A percentile compares a stretch with the other conserved stretches of the same genome.
Conservation (phyloP, 106 monocot genomes). For the Dendrobium chrysotoxum region DNA sequence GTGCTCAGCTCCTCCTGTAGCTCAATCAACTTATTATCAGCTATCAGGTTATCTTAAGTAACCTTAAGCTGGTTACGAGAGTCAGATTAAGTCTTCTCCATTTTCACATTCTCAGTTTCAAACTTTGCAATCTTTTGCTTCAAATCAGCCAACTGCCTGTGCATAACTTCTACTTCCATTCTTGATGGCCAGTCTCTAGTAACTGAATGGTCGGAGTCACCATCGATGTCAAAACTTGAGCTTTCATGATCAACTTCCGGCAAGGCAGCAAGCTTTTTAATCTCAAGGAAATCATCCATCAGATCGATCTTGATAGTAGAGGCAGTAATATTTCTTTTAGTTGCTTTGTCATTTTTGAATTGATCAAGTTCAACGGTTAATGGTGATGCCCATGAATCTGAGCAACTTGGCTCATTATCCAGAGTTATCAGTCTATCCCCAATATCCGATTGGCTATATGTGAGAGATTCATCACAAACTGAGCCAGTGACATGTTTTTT, state of each 20-base stretch:
- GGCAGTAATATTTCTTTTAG: neutral
- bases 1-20: constrained; percentile 18
- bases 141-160: neutral
- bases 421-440: constrained; percentile 3
- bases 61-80: constrained; percentile 26
- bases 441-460: constrained; percentile 17
- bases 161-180: constrained; percentile 8
- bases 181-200: neutral
- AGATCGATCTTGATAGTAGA: constrained; percentile 24
- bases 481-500: constrained; percentile 1
- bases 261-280: constrained; percentile 31
- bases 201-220: neutral
- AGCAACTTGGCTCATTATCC: constrained; percentile 16
- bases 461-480: constrained; percentile 17
- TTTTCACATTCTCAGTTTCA: constrained; percentile 20
- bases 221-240: constrained; percentile 2
- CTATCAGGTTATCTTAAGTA: neutral
- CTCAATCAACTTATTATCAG: constrained; percentile 19
- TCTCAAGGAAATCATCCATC: constrained; percentile 48
- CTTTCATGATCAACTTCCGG: constrained; percentile 13
- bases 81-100: constrained; percentile 22
- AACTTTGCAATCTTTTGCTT: constrained; percentile 19
- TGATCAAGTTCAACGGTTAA: constrained; percentile 29
- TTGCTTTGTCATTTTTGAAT: constrained; percentile 31
- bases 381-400: constrained; percentile 34